These are phyloP conservation scores for Meyerozyma guilliermondii DNA, from an alignment of 1,139 yeast species.

Conservation along the genomic window DNA sequence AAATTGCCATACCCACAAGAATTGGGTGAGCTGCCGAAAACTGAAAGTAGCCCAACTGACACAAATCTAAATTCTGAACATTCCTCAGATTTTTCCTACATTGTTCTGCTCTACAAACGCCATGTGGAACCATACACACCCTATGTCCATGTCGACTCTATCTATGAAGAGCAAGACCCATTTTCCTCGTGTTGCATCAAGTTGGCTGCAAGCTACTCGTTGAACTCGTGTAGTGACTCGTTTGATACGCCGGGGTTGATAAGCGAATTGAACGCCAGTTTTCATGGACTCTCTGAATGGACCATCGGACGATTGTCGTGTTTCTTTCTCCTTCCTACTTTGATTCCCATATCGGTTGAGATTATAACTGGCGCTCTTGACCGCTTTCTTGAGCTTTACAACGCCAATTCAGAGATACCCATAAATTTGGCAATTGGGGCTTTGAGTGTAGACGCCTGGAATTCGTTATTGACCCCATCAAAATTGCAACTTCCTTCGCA, in stretches of 20 bases:
- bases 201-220: not conserved
- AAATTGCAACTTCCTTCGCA: not conserved
- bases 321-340: not conserved
- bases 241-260: not conserved
- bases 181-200: not conserved
- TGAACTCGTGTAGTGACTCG: not conserved
- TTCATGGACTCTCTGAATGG: not conserved
- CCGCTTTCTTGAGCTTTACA: not conserved
- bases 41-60: too few species aligned
- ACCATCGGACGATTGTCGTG: not conserved
- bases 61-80: too few species aligned
- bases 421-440: not conserved
- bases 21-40: too few species aligned
- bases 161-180: not conserved
- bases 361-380: not conserved
- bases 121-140: not conserved
- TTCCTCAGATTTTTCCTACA: not conserved
- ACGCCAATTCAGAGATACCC: not conserved
- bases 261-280: not conserved
- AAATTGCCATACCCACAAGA: too few species aligned
- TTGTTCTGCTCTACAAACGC: not conserved
- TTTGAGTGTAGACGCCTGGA: not conserved
- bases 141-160: not conserved
- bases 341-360: not conserved
- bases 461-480: not conserved